Evolutionary conservation across 176 grass and related monocot genomes (phyloP).

Genomic region (Lolium rigidum): DNA sequence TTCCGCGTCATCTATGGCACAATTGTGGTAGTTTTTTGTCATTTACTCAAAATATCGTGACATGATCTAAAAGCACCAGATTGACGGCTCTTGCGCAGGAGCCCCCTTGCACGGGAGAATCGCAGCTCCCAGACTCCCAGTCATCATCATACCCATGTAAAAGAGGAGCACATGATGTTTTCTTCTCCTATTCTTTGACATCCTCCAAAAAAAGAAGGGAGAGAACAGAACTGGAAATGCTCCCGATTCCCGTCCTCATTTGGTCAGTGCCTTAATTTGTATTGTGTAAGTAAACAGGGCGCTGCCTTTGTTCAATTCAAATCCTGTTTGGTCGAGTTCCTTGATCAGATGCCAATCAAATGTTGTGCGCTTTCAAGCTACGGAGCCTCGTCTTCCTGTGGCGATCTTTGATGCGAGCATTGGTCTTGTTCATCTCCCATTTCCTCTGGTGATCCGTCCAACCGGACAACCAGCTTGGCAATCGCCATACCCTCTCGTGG

Average conservation of each 20-base stretch:
- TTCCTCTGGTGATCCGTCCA: constrained; percentile 51
- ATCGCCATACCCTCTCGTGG: not conserved
- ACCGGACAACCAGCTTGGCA: not conserved
- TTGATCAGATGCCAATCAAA: not conserved
- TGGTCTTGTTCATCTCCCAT: constrained; percentile 40
- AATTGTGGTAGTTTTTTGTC: no score
- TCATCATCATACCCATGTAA: not conserved
- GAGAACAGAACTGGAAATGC: not conserved
- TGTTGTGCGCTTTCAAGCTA: constrained; percentile 47
- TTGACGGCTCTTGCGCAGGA: no score
- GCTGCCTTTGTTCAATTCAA: not conserved
- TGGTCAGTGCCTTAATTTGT: not conserved
- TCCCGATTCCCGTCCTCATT: not conserved
- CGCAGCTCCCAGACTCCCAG: no score
- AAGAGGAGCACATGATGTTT: not conserved
- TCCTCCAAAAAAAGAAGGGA: constrained; percentile 42
- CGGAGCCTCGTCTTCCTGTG: constrained; percentile 46
- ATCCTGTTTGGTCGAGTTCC: not conserved
- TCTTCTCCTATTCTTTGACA: constrained; percentile 22
- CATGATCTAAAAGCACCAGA: no score
- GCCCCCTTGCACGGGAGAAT: no score
- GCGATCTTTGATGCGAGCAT: constrained; percentile 3
- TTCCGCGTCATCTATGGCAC: no score
- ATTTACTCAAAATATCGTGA: no score
- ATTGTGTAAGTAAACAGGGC: not conserved